phyloP scores from a whole-genome alignment of 2,329 filamentous ascomycete genomes.

The Zelopaecilomyces penicillatus region DNA sequence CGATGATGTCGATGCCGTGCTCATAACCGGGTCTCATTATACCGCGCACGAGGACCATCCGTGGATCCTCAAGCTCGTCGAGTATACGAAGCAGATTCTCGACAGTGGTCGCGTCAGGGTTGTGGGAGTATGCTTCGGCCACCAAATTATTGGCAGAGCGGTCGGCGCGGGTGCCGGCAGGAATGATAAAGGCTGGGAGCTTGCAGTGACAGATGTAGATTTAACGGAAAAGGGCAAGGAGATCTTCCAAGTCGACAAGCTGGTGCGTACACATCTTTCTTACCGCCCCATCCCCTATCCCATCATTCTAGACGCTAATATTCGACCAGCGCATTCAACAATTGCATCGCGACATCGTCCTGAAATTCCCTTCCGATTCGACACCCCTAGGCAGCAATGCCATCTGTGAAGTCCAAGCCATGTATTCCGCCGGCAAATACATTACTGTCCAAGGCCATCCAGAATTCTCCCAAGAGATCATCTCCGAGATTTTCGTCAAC shows the following conservation, averaged over 20 bases:
- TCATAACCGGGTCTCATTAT: constrained; percentile 68
- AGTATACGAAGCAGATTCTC: constrained; percentile 27
- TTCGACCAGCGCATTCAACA: constrained; percentile 31
- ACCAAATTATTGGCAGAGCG: constrained; percentile 39
- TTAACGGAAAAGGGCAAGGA: constrained; percentile 31
- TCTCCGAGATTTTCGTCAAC: constrained; percentile 31
- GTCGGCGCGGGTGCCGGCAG: constrained; percentile 29
- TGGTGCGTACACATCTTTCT: constrained; percentile 15
- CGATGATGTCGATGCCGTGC: constrained; percentile 68
- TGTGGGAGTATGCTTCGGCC: constrained; percentile 40
- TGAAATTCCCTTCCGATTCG: constrained; percentile 29
- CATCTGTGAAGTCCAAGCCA: constrained; percentile 33
- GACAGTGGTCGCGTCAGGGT: constrained; percentile 51
- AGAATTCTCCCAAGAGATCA: constrained; percentile 33
- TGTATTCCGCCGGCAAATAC: constrained; percentile 30
- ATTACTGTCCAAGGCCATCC: constrained; percentile 41
- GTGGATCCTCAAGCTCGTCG: constrained; percentile 36
- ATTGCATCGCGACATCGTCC: constrained; percentile 40
- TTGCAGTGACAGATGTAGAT: constrained; percentile 32
- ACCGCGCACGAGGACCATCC: constrained; percentile 34
- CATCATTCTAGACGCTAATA: constrained; percentile 1
- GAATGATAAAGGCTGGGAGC: constrained; percentile 35
- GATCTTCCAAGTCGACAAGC: constrained; percentile 28
- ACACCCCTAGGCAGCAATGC: constrained; percentile 33
- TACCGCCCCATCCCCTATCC: background rate